Evolutionary conservation across 2,329 filamentous ascomycete species (phyloP).

Genomic region (Tolypocladium tropicale): DNA sequence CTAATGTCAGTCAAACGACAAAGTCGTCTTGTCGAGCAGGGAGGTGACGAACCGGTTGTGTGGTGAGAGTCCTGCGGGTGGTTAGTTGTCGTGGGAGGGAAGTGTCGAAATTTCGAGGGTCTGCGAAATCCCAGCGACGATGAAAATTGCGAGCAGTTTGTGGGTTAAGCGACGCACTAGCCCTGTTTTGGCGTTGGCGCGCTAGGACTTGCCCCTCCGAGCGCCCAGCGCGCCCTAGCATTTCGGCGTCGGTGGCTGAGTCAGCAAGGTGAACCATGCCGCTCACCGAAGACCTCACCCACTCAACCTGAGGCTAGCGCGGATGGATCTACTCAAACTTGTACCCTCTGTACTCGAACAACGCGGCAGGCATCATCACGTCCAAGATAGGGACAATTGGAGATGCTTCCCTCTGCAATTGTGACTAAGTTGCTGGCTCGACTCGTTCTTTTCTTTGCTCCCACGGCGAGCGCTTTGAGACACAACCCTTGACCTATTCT

Average conservation of each 20-base stretch:
- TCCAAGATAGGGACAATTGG: too few relatives aligned
- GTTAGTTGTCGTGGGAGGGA: slow-evolving; percentile 24
- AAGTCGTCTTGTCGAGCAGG: background rate
- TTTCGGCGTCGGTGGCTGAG: background rate
- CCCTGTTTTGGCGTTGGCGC: slow-evolving; percentile 11
- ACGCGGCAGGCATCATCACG: too few relatives aligned
- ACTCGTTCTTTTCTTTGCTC: background rate
- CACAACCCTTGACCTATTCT: background rate
- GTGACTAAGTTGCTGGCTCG: background rate
- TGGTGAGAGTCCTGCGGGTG: slow-evolving; percentile 22
- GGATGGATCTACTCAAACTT: too few relatives aligned
- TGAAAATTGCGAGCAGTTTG: slow-evolving; percentile 25
- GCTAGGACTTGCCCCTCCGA: slow-evolving; percentile 18
- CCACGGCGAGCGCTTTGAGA: background rate
- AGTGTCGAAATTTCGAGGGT: slow-evolving; percentile 18
- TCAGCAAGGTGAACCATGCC: slow-evolving; percentile 1
- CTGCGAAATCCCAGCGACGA: slow-evolving; percentile 19
- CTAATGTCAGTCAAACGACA: background rate
- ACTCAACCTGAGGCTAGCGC: too few relatives aligned
- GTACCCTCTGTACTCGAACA: too few relatives aligned
- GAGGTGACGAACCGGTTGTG: slow-evolving; percentile 24
- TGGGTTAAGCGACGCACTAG: slow-evolving; percentile 27
- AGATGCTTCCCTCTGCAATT: background rate
- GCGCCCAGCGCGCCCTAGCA: background rate
- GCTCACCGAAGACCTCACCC: background rate